phyloP scores from a whole-genome alignment of 176 grass and related monocot genomes.

The Aegilops longissima region DNA sequence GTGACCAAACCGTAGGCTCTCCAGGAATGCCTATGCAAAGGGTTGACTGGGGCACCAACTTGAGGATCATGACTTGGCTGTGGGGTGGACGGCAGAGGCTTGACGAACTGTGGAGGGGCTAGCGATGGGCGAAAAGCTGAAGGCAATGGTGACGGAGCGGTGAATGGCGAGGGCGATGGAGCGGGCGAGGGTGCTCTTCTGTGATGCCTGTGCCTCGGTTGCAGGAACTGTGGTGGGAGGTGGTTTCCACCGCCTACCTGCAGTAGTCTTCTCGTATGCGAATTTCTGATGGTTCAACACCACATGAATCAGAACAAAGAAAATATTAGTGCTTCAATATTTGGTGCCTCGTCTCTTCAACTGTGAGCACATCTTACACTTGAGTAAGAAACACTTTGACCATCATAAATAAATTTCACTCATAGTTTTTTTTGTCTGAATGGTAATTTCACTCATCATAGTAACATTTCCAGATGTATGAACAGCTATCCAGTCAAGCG shows the following conservation, averaged over 20 bases:
- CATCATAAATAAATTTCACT: neutral
- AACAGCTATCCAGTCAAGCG: too few relatives aligned
- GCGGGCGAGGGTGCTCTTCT: constrained; percentile 1
- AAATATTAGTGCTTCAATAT: neutral
- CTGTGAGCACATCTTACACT: neutral
- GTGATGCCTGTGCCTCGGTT: neutral
- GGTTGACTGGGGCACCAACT: neutral
- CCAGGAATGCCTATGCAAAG: constrained; percentile 17
- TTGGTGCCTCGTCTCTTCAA: neutral
- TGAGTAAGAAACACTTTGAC: neutral
- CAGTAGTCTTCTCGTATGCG: constrained; percentile 25
- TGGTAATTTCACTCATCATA: too few relatives aligned
- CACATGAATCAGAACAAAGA: neutral
- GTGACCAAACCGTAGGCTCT: constrained; percentile 16
- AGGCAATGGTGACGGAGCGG: constrained; percentile 28
- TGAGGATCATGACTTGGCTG: neutral
- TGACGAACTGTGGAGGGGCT: constrained; percentile 1
- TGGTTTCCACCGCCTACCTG: constrained; percentile 19
- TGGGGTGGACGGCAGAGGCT: constrained; percentile 22
- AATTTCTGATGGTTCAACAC: constrained; percentile 11
- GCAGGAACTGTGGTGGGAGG: neutral
- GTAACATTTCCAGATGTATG: neutral
- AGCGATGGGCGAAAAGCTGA: neutral
- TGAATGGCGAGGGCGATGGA: constrained; percentile 24
- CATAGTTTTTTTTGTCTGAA: too few relatives aligned